Percentiles rank a stretch among this genome's conserved stretches.
Evolutionary conservation across 2,329 filamentous ascomycete genomes (phyloP).

Genomic region (Aspergillus hortae): DNA sequence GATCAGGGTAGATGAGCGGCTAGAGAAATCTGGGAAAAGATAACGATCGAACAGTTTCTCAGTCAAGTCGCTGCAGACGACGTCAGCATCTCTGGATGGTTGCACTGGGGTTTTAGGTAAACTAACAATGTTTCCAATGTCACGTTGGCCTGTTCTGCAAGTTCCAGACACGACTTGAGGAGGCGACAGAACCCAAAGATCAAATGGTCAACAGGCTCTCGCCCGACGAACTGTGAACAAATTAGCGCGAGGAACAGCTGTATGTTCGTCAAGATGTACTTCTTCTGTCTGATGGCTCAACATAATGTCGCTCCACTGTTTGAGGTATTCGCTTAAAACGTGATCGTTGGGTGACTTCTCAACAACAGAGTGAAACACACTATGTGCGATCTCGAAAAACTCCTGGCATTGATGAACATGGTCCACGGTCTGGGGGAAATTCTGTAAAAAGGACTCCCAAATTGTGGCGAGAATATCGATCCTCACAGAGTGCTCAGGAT

Average conservation of each 20-base stretch:
- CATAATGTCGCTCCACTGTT: constrained; percentile 42
- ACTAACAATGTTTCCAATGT: constrained; percentile 28
- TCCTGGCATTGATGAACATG: constrained; percentile 41
- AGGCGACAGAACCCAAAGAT: constrained; percentile 43
- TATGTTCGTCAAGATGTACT: background rate
- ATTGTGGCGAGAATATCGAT: constrained; percentile 42
- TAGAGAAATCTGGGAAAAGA: constrained; percentile 59
- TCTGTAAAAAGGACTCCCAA: constrained; percentile 42
- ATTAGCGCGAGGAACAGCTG: background rate
- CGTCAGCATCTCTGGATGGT: background rate
- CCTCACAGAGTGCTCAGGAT: constrained; percentile 25
- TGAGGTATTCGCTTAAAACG: constrained; percentile 39
- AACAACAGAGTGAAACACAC: constrained; percentile 41
- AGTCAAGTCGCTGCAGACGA: constrained; percentile 34
- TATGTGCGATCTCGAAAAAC: constrained; percentile 43
- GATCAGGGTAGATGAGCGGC: constrained; percentile 24
- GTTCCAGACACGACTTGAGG: constrained; percentile 40
- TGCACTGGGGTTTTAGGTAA: background rate
- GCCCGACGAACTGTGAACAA: constrained; percentile 40
- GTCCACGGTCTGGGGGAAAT: constrained; percentile 37
- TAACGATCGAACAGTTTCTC: constrained; percentile 59
- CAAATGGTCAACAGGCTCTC: constrained; percentile 42
- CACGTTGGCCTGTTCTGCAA: constrained; percentile 31
- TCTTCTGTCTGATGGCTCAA: constrained; percentile 42
- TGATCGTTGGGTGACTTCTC: constrained; percentile 36